Conservation (phyloP, 2,329 filamentous ascomycete genomes). For the Colletotrichum noveboracense region DNA sequence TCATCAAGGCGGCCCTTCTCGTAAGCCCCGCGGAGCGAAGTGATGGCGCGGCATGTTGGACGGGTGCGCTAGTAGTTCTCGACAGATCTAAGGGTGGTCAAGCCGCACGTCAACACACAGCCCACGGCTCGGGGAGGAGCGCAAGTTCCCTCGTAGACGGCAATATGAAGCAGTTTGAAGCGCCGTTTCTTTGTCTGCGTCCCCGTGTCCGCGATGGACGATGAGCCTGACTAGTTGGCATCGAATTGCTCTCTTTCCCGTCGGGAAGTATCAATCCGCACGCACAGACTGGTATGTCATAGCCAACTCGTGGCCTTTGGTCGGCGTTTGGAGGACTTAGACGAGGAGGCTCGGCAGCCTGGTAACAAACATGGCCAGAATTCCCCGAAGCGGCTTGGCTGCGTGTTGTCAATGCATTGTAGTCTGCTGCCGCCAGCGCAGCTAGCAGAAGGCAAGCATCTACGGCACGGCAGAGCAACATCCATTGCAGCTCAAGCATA, state of each 20-base stretch:
- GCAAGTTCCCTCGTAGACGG: not conserved
- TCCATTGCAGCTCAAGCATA: not conserved
- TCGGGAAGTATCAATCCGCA: not conserved
- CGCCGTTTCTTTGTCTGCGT: not conserved
- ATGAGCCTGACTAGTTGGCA: not conserved
- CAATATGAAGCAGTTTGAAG: not conserved
- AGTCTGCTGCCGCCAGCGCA: not conserved
- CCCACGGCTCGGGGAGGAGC: not conserved
- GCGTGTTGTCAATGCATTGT: not conserved
- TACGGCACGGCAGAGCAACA: not conserved
- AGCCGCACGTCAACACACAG: not conserved
- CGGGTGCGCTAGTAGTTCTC: not conserved
- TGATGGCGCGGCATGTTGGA: not conserved
- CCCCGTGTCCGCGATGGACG: not conserved
- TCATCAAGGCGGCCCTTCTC: not conserved
- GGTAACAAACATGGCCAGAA: not conserved
- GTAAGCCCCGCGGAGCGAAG: not conserved
- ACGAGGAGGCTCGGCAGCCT: not conserved
- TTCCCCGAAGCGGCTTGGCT: not conserved
- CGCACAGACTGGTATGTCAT: not conserved
- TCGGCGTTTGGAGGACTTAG: not conserved
- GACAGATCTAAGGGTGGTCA: not conserved
- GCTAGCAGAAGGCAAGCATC: not conserved
- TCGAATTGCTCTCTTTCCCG: not conserved
- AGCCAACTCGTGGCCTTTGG: not conserved